Conservation (phyloP, 495 filamentous ascomycete genomes). For the Penicilliopsis zonata region DNA sequence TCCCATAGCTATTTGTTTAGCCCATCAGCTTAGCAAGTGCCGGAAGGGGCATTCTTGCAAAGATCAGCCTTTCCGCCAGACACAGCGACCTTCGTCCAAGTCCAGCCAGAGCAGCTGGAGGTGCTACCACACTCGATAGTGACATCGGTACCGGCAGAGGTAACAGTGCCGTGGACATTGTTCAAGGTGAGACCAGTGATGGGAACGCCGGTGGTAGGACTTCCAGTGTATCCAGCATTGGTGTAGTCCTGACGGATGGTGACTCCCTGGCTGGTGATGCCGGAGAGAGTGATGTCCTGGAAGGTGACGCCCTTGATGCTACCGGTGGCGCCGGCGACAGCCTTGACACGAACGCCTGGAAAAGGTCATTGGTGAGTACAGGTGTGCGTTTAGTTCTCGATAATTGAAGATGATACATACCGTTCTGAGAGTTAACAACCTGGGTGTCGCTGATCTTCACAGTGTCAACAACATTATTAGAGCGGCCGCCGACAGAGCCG, state of each 20-base stretch:
- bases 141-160: slow-evolving; percentile 26
- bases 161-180: slow-evolving; percentile 39
- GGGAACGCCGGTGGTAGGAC: slow-evolving; percentile 46
- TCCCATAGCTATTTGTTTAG: no score
- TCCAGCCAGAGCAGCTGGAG: slow-evolving; percentile 36
- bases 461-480: slow-evolving; percentile 44
- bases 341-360: slow-evolving; percentile 58
- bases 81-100: slow-evolving; percentile 32
- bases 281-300: slow-evolving; percentile 42
- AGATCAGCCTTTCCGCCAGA: slow-evolving; percentile 29
- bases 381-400: no score
- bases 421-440: slow-evolving; percentile 43
- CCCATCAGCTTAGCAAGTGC: no score
- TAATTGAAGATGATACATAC: no score
- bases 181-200: slow-evolving; percentile 47
- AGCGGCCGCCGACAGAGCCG: slow-evolving; percentile 54
- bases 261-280: slow-evolving; percentile 50
- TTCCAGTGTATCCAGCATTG: slow-evolving; percentile 48
- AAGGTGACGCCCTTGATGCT: slow-evolving; percentile 46
- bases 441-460: slow-evolving; percentile 41
- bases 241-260: slow-evolving; percentile 59
- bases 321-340: slow-evolving; percentile 44
- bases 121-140: slow-evolving; percentile 43
- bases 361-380: no score
- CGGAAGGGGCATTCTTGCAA: not conserved